Evolutionary conservation across 2,329 filamentous ascomycete genomes (phyloP).

Genomic region (Allantophomopsis cytisporea): DNA sequence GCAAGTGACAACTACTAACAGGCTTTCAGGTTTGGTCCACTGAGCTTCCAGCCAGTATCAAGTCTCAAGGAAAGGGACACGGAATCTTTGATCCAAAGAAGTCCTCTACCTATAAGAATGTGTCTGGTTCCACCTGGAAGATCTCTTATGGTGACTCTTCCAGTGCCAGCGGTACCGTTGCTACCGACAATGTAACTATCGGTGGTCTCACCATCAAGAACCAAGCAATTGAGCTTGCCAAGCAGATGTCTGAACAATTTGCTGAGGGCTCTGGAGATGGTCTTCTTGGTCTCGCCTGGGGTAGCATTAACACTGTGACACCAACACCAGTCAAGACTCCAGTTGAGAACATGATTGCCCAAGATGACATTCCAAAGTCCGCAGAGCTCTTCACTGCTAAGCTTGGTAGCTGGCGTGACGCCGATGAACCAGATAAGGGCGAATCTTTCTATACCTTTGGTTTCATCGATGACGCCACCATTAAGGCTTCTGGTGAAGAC

Average conservation of each 20-base stretch:
- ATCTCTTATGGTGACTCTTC: slow-evolving; percentile 58
- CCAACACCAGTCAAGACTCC: slow-evolving; percentile 43
- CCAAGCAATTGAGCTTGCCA: slow-evolving; percentile 53
- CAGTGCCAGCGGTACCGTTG: slow-evolving; percentile 50
- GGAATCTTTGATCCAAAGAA: slow-evolving; percentile 44
- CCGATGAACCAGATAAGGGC: slow-evolving; percentile 21
- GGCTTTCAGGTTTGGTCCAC: slow-evolving; percentile 37
- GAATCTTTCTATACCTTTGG: slow-evolving; percentile 62
- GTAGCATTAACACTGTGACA: slow-evolving; percentile 48
- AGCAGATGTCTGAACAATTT: slow-evolving; percentile 43
- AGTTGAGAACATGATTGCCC: slow-evolving; percentile 54
- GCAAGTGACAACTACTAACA: too few species aligned
- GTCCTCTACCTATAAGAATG: slow-evolving; percentile 43
- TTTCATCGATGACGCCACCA: slow-evolving; percentile 50
- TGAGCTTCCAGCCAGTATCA: slow-evolving; percentile 23
- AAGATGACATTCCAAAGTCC: slow-evolving; percentile 33
- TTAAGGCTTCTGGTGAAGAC: slow-evolving; percentile 35
- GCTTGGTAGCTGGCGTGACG: slow-evolving; percentile 38
- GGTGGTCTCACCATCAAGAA: slow-evolving; percentile 46
- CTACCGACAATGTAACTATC: slow-evolving; percentile 45
- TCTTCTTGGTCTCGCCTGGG: slow-evolving; percentile 52
- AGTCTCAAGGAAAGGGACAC: slow-evolving; percentile 25
- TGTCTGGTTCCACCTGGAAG: slow-evolving; percentile 39
- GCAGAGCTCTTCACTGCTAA: slow-evolving; percentile 44
- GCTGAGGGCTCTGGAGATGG: slow-evolving; percentile 42